phyloP scores from a whole-genome alignment of 306 rosid genomes.

The Prunus kanzakura region DNA sequence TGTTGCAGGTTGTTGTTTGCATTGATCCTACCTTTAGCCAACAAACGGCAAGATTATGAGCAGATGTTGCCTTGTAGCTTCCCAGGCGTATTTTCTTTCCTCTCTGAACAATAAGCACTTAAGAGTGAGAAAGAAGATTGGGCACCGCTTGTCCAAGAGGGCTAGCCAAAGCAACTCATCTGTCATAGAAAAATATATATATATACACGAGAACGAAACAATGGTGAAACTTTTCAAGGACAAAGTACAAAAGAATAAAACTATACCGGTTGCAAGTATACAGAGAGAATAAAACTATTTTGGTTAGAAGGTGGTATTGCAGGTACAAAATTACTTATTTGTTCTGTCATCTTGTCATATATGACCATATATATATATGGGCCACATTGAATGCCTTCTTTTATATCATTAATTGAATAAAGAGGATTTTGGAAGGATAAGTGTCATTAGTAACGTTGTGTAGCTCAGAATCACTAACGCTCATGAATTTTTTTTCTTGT shows the following conservation, averaged over 20 bases:
- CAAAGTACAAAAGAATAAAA: neutral
- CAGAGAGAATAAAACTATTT: neutral
- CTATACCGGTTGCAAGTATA: neutral
- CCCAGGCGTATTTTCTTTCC: neutral
- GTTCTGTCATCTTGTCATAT: no score
- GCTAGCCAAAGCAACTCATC: neutral
- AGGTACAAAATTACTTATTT: no score
- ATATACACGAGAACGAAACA: neutral
- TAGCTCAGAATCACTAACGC: no score
- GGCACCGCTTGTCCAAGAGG: neutral
- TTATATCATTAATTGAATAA: neutral
- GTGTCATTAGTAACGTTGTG: no score
- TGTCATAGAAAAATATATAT: neutral
- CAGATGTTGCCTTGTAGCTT: neutral
- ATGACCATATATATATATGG: no score
- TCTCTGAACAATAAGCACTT: neutral
- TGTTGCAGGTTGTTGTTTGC: constrained; percentile 65
- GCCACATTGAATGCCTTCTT: neutral
- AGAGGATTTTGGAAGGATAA: no score
- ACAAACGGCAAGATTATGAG: constrained; percentile 68
- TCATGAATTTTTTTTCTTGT: no score
- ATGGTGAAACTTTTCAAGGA: neutral
- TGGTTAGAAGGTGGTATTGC: no score
- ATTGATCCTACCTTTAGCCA: constrained; percentile 62
- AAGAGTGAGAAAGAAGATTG: neutral